A percentile compares a stretch with the other conserved stretches of the same genome.
These are phyloP conservation scores for Phialemonium atrogriseum DNA, from an alignment of 2,329 filamentous ascomycete genomes.

Conservation along the genomic window DNA sequence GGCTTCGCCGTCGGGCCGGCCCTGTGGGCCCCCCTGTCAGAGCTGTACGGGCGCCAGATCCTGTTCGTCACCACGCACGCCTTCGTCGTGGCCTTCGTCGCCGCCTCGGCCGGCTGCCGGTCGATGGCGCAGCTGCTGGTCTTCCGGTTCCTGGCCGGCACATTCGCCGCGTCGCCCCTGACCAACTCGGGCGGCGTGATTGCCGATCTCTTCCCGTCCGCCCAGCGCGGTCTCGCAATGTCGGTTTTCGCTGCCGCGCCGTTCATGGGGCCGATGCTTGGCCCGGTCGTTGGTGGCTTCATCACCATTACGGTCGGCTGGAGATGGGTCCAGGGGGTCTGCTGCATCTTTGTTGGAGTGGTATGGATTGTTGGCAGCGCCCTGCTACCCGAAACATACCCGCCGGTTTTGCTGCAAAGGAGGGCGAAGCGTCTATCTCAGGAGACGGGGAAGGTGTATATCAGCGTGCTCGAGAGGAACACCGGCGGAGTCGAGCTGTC, in stretches of 20 bases:
- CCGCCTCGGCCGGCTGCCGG: slow-evolving; percentile 52
- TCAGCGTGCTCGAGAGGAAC: slow-evolving; percentile 47
- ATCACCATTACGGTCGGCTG: slow-evolving; percentile 50
- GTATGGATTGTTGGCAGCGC: slow-evolving; percentile 53
- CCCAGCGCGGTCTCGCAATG: slow-evolving; percentile 51
- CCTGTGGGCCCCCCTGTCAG: slow-evolving; percentile 65
- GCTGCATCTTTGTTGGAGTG: slow-evolving; percentile 55
- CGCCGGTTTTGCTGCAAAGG: slow-evolving; percentile 46
- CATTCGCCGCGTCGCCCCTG: slow-evolving; percentile 50
- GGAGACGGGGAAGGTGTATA: slow-evolving; percentile 57
- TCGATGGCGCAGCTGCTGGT: slow-evolving; percentile 56
- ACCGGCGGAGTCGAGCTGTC: slow-evolving; percentile 47
- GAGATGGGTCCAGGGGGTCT: slow-evolving; percentile 66
- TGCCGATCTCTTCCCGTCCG: slow-evolving; percentile 56
- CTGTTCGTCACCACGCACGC: slow-evolving; percentile 57
- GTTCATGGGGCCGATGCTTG: slow-evolving; percentile 55
- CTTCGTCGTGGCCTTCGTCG: slow-evolving; percentile 61
- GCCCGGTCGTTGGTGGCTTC: slow-evolving; percentile 58
- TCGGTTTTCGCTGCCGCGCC: slow-evolving; percentile 59
- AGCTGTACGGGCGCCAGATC: slow-evolving; percentile 59
- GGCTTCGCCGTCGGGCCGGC: slow-evolving; percentile 57
- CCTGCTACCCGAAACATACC: slow-evolving; percentile 60
- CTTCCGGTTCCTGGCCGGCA: slow-evolving; percentile 45
- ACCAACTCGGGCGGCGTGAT: slow-evolving; percentile 55
- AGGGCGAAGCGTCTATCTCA: slow-evolving; percentile 51